These are phyloP conservation scores for Suhomyces xylopsoci DNA, from an alignment of 805 yeast species.

Conservation along the genomic window DNA sequence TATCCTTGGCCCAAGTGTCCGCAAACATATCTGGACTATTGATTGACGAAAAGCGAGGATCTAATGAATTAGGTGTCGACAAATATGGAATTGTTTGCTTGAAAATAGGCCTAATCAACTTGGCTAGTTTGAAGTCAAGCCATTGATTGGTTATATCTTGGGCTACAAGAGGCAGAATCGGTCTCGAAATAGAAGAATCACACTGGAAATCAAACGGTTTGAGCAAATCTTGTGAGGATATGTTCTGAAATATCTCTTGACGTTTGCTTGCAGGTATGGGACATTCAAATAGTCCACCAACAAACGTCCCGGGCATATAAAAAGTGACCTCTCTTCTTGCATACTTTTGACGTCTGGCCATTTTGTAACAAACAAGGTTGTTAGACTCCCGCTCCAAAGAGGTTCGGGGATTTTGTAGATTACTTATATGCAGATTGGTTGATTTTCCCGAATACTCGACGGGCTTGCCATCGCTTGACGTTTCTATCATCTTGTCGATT, in stretches of 20 bases:
- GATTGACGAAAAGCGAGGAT: conserved; percentile 32
- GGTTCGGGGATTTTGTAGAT: conserved; percentile 17
- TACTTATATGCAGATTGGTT: conserved; percentile 13
- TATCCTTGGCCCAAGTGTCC: conserved; percentile 45
- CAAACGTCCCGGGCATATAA: conserved; percentile 54
- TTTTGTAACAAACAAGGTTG: conserved; percentile 48
- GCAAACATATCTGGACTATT: conserved; percentile 26
- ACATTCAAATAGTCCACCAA: conserved; percentile 64
- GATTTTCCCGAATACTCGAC: conserved; percentile 22
- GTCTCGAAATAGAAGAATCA: conserved; percentile 32
- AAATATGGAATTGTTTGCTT: conserved; percentile 56
- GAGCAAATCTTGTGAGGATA: conserved; percentile 10
- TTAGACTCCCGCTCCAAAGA: conserved; percentile 23
- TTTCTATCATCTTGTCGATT: conserved; percentile 12
- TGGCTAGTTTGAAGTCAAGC: conserved; percentile 29
- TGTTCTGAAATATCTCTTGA: conserved; percentile 14
- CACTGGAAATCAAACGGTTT: conserved; percentile 30
- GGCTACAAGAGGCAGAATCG: conserved; percentile 58
- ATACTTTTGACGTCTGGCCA: conserved; percentile 55
- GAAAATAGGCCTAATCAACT: conserved; percentile 20
- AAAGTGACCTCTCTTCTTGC: conserved; percentile 43
- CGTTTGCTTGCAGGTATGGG: conserved; percentile 30
- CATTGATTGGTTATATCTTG: conserved; percentile 50
- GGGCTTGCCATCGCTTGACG: conserved; percentile 15
- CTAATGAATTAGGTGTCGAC: conserved; percentile 45